Evolutionary conservation across 768 basidiomycete genomes (phyloP).

Genomic region (Amanita exitialis): DNA sequence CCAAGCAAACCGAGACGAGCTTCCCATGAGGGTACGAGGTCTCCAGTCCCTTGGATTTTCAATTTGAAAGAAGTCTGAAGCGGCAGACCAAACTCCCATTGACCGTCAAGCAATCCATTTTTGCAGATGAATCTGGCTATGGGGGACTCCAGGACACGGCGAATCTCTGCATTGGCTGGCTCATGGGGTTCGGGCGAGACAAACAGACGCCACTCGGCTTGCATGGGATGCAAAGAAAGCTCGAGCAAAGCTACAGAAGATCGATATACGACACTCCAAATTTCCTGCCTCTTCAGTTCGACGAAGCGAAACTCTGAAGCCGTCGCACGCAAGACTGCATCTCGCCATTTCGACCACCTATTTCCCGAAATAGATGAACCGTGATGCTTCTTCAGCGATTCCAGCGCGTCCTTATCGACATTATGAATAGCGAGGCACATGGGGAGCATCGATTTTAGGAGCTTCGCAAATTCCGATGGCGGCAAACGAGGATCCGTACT

Average conservation of each 20-base stretch:
- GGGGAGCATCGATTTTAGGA: constrained; percentile 72
- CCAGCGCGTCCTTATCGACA: constrained; percentile 41
- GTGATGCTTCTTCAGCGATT: constrained; percentile 31
- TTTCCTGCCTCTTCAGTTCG: constrained; percentile 78
- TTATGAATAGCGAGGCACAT: constrained; percentile 67
- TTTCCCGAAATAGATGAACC: constrained; percentile 35
- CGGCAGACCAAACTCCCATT: constrained; percentile 79
- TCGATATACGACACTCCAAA: constrained; percentile 77
- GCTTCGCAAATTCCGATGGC: constrained; percentile 66
- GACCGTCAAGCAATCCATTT: constrained; percentile 50
- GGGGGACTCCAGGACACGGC: constrained; percentile 61
- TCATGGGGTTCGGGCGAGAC: constrained; percentile 56
- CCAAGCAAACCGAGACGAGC: constrained; percentile 63
- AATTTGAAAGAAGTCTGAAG: constrained; percentile 41
- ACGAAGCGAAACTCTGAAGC: constrained; percentile 70
- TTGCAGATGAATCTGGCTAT: constrained; percentile 63
- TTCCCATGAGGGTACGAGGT: constrained; percentile 79
- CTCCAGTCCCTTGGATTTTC: constrained; percentile 53
- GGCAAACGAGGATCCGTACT: constrained; percentile 45
- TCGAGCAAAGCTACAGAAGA: constrained; percentile 65
- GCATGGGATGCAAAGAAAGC: constrained; percentile 63
- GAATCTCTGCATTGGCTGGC: constrained; percentile 73
- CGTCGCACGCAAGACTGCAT: constrained; percentile 51
- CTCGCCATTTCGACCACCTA: constrained; percentile 62
- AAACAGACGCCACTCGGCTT: constrained; percentile 83